Conservation (phyloP, 805 yeast species). For the Alloascoidea hylecoeti region DNA sequence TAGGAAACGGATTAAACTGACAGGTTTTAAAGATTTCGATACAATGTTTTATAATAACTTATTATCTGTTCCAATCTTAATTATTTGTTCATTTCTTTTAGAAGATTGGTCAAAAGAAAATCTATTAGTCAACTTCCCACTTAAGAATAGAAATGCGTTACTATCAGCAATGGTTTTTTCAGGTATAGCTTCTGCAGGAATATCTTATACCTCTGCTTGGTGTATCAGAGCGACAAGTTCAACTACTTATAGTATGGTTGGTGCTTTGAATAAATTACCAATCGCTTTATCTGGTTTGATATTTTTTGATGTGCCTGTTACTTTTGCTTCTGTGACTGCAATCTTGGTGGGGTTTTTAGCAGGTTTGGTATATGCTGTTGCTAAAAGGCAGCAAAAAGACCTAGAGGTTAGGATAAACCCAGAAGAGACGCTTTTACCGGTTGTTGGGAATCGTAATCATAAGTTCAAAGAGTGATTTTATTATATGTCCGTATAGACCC, state of each 20-base stretch:
- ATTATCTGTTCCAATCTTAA: conserved; percentile 62
- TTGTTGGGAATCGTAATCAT: not conserved
- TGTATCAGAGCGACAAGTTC: conserved; percentile 87
- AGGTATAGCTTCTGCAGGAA: conserved; percentile 77
- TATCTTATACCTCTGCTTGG: conserved; percentile 87
- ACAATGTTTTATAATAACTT: conserved; percentile 83
- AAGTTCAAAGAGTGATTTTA: not conserved
- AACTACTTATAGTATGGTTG: conserved; percentile 85
- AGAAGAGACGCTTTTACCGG: conserved; percentile 6
- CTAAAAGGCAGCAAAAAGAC: conserved; percentile 68
- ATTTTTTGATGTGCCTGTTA: conserved; percentile 75
- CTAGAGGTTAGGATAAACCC: too few relatives aligned
- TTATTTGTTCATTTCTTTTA: conserved; percentile 42
- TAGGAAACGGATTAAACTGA: conserved; percentile 83
- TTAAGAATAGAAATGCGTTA: conserved; percentile 38
- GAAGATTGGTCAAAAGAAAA: conserved; percentile 75
- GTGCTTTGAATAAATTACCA: conserved; percentile 81
- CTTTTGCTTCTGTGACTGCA: conserved; percentile 68
- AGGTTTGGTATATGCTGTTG: conserved; percentile 74
- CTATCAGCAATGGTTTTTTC: conserved; percentile 63
- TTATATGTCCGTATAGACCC: too few relatives aligned
- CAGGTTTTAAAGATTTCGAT: conserved; percentile 80
- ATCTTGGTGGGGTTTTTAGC: conserved; percentile 73
- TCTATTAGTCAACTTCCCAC: conserved; percentile 49
- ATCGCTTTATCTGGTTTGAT: conserved; percentile 73